phyloP scores from a whole-genome alignment of 2,329 filamentous ascomycete species.

The Trichoderma arundinaceum region DNA sequence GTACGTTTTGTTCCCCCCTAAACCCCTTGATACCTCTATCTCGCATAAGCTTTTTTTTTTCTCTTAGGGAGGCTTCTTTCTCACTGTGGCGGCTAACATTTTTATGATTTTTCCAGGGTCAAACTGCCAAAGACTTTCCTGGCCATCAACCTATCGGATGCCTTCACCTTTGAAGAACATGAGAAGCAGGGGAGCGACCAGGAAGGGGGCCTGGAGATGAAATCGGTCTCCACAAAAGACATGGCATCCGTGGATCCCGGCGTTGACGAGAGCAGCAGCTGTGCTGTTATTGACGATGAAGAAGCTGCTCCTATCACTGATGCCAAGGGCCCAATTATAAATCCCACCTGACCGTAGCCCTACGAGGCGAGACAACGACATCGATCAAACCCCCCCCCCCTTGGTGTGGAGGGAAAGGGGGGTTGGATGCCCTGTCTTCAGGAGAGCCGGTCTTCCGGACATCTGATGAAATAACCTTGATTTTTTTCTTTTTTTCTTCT shows the following conservation, averaged over 20 bases:
- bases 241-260: constrained; percentile 34
- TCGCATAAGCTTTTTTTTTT: background rate
- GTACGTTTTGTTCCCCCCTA: constrained; percentile 56
- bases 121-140: constrained; percentile 70
- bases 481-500: background rate
- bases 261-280: constrained; percentile 8
- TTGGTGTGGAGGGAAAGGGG: background rate
- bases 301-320: constrained; percentile 24
- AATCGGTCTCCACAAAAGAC: constrained; percentile 44
- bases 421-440: background rate
- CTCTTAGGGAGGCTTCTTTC: too few species aligned
- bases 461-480: constrained; percentile 7
- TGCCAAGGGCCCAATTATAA: constrained; percentile 32
- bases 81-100: background rate
- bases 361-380: background rate
- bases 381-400: background rate
- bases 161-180: constrained; percentile 63
- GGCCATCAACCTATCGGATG: constrained; percentile 67
- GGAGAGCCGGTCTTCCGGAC: background rate
- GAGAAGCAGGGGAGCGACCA: constrained; percentile 57
- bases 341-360: constrained; percentile 32
- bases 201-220: constrained; percentile 56
- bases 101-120: constrained; percentile 52
- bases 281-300: constrained; percentile 15
- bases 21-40: background rate